A percentile compares a stretch with the other conserved stretches of the same genome.
phyloP scores from a whole-genome alignment of 306 rosid genomes.

The Vigna angularis region DNA sequence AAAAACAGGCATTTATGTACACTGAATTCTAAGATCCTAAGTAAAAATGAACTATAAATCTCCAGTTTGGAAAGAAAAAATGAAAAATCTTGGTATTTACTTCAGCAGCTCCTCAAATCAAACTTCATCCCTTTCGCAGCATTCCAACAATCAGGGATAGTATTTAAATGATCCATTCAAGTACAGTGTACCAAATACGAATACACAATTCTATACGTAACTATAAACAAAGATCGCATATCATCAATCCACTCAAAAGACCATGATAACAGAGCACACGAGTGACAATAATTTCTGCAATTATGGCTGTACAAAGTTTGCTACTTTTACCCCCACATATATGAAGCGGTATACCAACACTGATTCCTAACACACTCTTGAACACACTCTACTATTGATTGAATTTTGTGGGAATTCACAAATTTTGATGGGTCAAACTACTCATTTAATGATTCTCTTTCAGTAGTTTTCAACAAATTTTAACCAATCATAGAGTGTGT shows the following conservation, averaged over 20 bases:
- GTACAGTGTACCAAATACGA: slow-evolving; percentile 8
- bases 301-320: slow-evolving; percentile 34
- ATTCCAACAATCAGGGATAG: background rate
- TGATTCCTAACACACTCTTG: no score
- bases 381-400: no score
- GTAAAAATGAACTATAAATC: background rate
- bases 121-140: background rate
- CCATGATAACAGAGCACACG: slow-evolving; percentile 33
- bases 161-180: background rate
- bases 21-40: slow-evolving; percentile 2
- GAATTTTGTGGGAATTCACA: no score
- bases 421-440: no score
- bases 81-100: background rate
- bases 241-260: slow-evolving; percentile 27
- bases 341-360: no score
- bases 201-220: background rate
- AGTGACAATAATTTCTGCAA: slow-evolving; percentile 29
- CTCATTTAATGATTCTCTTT: no score
- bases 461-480: no score
- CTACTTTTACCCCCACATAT: background rate
- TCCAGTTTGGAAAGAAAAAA: background rate
- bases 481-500: no score
- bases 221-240: slow-evolving; percentile 36
- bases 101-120: background rate
- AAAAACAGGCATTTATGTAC: background rate